Percentiles rank a stretch among this genome's conserved stretches.
phyloP scores from a whole-genome alignment of 2,329 filamentous ascomycete species.

The Dactylellina drechsleri region DNA sequence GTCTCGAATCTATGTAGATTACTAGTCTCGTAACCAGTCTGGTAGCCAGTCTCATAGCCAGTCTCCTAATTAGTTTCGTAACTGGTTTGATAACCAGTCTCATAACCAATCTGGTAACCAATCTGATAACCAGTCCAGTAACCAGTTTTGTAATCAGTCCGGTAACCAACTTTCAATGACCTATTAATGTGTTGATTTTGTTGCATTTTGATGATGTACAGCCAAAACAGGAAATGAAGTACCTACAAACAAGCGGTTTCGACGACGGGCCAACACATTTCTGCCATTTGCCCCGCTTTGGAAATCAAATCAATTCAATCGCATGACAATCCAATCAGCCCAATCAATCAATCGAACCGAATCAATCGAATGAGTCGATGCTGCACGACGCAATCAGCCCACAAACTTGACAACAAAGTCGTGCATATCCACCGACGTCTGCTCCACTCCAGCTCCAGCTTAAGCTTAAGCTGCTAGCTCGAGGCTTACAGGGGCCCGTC shows the following conservation, averaged over 20 bases:
- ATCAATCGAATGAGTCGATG: too few relatives aligned
- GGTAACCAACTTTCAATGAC: too few relatives aligned
- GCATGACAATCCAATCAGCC: background rate
- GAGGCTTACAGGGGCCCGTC: slow-evolving; percentile 20
- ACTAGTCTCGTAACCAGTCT: too few relatives aligned
- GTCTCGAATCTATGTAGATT: too few relatives aligned
- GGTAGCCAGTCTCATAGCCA: too few relatives aligned
- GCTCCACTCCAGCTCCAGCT: slow-evolving; percentile 29
- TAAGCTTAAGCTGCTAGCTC: slow-evolving; percentile 29
- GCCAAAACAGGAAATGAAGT: slow-evolving; percentile 12
- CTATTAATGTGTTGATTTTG: slow-evolving; percentile 34
- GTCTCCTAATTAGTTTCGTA: too few relatives aligned
- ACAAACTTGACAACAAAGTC: slow-evolving; percentile 41
- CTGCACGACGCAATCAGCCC: too few relatives aligned
- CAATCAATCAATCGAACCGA: background rate
- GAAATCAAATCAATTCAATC: slow-evolving; percentile 1
- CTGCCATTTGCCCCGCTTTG: slow-evolving; percentile 29
- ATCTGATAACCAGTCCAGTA: too few relatives aligned
- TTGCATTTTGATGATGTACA: slow-evolving; percentile 15
- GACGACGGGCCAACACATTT: slow-evolving; percentile 36
- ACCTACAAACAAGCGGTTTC: slow-evolving; percentile 13
- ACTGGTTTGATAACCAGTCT: too few relatives aligned
- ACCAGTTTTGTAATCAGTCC: too few relatives aligned
- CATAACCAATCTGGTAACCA: too few relatives aligned
- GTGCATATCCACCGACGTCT: slow-evolving; percentile 34